phyloP scores from a whole-genome alignment of 805 yeast genomes.

The Starmera caribaea region DNA sequence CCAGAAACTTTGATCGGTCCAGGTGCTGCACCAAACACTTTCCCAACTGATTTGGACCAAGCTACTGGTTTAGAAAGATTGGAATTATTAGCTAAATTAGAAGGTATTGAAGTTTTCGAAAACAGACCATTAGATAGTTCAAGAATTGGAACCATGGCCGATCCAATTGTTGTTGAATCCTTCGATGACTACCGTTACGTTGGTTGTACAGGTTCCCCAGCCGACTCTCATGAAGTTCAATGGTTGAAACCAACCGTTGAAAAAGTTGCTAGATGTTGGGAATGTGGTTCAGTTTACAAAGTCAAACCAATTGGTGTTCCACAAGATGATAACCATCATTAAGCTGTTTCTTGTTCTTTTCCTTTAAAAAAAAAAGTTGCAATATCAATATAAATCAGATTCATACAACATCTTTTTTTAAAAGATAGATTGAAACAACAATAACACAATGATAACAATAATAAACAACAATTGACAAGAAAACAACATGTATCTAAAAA shows the following conservation, averaged over 20 bases:
- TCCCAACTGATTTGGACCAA: constrained; percentile 92
- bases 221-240: constrained; percentile 81
- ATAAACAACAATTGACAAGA: background rate
- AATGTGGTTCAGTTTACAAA: constrained; percentile 93
- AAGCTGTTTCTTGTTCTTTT: background rate
- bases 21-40: constrained; percentile 77
- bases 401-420: too few relatives aligned
- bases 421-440: background rate
- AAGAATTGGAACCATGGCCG: constrained; percentile 82
- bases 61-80: constrained; percentile 98
- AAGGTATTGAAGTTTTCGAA: constrained; percentile 93
- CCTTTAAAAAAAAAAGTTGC: background rate
- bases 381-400: too few relatives aligned
- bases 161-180: constrained; percentile 85
- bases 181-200: constrained; percentile 90
- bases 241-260: constrained; percentile 87
- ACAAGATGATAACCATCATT: constrained; percentile 38
- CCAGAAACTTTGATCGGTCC: constrained; percentile 75
- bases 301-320: constrained; percentile 82
- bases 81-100: constrained; percentile 86
- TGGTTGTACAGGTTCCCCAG: constrained; percentile 96
- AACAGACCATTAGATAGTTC: constrained; percentile 77
- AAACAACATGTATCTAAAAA: too few relatives aligned
- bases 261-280: constrained; percentile 93
- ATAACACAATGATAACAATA: background rate